Base-by-base conservation (phyloP, 192 early-diverging fungal species). In the Backusella morwellensis region DNA sequence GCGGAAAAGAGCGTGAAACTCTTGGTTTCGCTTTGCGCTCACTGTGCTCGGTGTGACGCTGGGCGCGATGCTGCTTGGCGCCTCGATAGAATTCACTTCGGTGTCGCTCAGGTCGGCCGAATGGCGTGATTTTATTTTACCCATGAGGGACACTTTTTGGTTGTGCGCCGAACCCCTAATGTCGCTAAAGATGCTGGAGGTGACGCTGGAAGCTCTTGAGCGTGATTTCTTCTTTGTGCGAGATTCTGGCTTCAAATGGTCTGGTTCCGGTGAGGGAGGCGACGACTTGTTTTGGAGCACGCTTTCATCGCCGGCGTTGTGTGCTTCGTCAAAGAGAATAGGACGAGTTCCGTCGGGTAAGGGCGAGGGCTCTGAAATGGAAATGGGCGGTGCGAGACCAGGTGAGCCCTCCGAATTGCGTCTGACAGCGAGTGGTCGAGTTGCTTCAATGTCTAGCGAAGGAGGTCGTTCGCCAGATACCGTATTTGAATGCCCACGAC, bases 1-100 rank as follows among this genome's bases (percentile, higher is more conserved):
- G 63, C 86, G 69, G 72, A 90, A 90, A 3, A 86, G 81, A 14
- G 85, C 63, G 73, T 90, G 89, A 56, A 86, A 90, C 29, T 87
- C 89, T 1, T 40, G 35, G 69, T 87, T 88, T 14, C 85, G 78
- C 67, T 85, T 90, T 17, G 83, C 75, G 41, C 74, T 85, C 14
- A 85, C 84, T 59, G 72, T 23, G 17, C 73, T 77, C 9, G 75
- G 63, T 9, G 75, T 76, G 42, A 66, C 68, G 5, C 36, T 66
- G 17, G 72, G 23, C 32, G 80, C 76, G 35, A 76, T 70, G 42
- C 72, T 80, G 9, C 73, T 70, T 14, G 63, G 26, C 1, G 56
- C 40, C 6, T 41, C 52, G 21, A 19, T 71, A 21, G 68, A 29
- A 42, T 47, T 40, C 11, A 6, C 23, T 12, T 19, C 75, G 0